A percentile compares a stretch with the other conserved stretches of the same genome.
Evolutionary conservation across 2,329 filamentous ascomycete species (phyloP).

Genomic region (Ascosphaera pollenicola): DNA sequence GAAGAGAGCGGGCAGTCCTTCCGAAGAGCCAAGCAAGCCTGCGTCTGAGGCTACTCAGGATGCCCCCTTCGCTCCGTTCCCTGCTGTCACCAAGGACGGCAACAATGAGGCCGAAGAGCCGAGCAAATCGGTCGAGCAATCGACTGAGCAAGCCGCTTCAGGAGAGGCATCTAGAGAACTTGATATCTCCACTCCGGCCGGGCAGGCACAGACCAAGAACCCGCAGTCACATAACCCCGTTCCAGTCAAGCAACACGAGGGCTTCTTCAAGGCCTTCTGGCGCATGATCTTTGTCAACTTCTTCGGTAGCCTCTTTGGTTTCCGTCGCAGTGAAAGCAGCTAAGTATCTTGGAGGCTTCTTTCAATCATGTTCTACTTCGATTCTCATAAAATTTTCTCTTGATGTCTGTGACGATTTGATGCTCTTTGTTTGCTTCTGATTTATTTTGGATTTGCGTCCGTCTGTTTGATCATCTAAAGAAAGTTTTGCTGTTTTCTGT

Average conservation of each 20-base stretch:
- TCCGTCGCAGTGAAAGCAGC: conserved; percentile 16
- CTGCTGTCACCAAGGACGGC: conserved; percentile 7
- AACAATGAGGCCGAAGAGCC: conserved; percentile 7
- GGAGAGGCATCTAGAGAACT: neutral
- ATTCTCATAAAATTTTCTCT: neutral
- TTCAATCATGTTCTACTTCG: conserved; percentile 5
- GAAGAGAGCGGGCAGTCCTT: neutral
- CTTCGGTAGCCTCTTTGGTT: conserved; percentile 18
- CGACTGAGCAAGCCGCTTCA: conserved; percentile 3
- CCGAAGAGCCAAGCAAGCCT: neutral
- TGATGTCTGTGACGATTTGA: conserved; percentile 1
- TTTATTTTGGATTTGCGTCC: neutral
- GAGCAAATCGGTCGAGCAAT: neutral
- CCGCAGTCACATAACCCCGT: conserved; percentile 17
- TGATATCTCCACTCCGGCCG: neutral
- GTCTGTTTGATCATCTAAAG: too few species aligned
- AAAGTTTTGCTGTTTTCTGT: too few species aligned
- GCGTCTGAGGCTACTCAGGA: conserved; percentile 2
- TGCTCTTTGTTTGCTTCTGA: neutral
- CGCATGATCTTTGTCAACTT: conserved; percentile 19
- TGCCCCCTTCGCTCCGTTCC: conserved; percentile 4
- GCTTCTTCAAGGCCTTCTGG: conserved; percentile 19
- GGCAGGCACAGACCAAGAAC: conserved; percentile 2
- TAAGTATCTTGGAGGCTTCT: conserved; percentile 2
- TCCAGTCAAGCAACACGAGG: conserved; percentile 14